Evolutionary conservation across 208 protist species (phyloP).

Genomic region (Endotrypanum monterogeii): DNA sequence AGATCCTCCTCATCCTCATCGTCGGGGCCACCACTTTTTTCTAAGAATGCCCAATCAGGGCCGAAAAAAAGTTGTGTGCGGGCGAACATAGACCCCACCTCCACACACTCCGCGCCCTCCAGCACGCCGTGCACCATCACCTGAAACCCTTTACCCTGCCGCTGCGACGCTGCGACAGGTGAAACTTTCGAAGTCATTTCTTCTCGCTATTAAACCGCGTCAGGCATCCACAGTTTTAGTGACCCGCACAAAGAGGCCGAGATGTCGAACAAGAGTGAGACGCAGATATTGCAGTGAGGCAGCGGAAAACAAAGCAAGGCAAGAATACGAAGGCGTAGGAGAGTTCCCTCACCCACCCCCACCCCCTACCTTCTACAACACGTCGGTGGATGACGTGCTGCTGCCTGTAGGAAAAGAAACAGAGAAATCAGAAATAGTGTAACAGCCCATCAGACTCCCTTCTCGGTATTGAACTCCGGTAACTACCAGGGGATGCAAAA

Average conservation of each 20-base stretch:
- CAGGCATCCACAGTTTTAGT: not conserved
- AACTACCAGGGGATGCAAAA: not conserved
- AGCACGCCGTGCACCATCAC: conserved; percentile 80
- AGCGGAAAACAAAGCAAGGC: not conserved
- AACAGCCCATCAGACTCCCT: not conserved
- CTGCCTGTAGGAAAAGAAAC: not conserved
- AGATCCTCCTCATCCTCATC: conserved; percentile 25
- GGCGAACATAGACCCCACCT: conserved; percentile 61
- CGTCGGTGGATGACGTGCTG: not conserved
- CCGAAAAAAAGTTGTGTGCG: conserved; percentile 88
- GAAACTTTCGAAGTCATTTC: not conserved
- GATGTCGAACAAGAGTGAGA: not conserved
- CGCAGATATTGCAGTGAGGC: not conserved
- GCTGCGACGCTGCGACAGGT: not conserved
- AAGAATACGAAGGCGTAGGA: too few species aligned
- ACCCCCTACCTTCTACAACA: too few species aligned
- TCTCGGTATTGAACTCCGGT: not conserved
- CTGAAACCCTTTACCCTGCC: conserved; percentile 56
- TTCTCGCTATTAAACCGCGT: not conserved
- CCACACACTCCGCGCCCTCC: conserved; percentile 78
- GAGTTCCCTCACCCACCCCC: too few species aligned
- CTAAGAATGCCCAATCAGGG: conserved; percentile 72
- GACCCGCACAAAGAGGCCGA: not conserved
- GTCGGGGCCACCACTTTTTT: conserved; percentile 9
- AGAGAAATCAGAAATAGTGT: not conserved